These are phyloP conservation scores for Neonectria punicea DNA, from an alignment of 2,329 filamentous ascomycete genomes.

Conservation along the genomic window DNA sequence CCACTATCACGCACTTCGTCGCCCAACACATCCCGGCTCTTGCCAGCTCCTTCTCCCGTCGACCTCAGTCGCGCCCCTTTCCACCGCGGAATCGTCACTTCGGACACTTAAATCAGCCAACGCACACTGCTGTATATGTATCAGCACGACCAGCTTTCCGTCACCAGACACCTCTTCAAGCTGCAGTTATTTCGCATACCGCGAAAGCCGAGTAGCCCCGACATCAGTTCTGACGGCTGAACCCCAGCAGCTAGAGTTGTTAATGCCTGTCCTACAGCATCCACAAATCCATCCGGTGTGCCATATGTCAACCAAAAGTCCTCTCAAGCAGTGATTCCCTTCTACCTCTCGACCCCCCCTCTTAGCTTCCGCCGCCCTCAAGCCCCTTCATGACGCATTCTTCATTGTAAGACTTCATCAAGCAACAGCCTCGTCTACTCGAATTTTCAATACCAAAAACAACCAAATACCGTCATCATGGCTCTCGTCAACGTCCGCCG, in stretches of 20 bases:
- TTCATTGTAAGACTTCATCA: constrained; percentile 36
- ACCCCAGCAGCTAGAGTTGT: constrained; percentile 56
- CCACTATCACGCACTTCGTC: constrained; percentile 8
- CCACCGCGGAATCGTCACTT: constrained; percentile 34
- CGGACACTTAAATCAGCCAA: constrained; percentile 47
- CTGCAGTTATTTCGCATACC: constrained; percentile 97
- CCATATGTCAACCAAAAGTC: constrained; percentile 66
- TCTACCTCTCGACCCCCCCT: constrained; percentile 53
- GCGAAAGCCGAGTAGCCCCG: constrained; percentile 91
- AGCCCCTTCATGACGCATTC: constrained; percentile 54
- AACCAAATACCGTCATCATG: constrained; percentile 74
- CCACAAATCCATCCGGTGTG: constrained; percentile 59
- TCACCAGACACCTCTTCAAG: constrained; percentile 96
- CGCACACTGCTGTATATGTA: constrained; percentile 85
- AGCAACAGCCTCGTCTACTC: constrained; percentile 30
- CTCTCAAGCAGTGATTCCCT: constrained; percentile 65
- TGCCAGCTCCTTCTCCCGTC: constrained; percentile 19
- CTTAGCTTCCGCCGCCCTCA: constrained; percentile 47
- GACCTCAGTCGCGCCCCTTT: constrained; percentile 26
- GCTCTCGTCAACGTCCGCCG: constrained; percentile 98
- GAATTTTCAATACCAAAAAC: constrained; percentile 32
- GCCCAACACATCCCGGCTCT: constrained; percentile 9
- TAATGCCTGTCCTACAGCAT: constrained; percentile 67
- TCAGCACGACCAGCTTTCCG: constrained; percentile 91
- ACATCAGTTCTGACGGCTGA: constrained; percentile 95